Base-by-base conservation (phyloP, 2,329 filamentous ascomycete genomes). In the Lasiodiplodia sp. region DNA sequence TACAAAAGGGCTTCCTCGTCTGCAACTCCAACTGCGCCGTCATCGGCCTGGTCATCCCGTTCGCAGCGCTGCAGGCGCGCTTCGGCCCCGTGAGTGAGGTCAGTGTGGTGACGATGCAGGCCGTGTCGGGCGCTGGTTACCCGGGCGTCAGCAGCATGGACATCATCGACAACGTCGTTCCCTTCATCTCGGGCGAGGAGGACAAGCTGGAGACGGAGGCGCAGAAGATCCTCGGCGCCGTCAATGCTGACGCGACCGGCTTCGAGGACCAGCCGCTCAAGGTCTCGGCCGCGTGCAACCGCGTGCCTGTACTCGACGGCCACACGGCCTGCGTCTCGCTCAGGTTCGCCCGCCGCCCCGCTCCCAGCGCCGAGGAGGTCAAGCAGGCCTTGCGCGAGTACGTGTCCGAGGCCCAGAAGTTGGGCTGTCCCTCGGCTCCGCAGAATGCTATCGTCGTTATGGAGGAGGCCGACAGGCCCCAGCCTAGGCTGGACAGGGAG, bases 1-100 rank as follows among this genome's bases (percentile, higher is more conserved):
- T 97, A 55, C 84, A 91, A 71, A 94, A 92, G 82, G 96, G 96
- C 28, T 97, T 98, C 84, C 84, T 98, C 47, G 93, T 97, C 70
- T 98, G 95, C 87, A 98, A 98, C 85, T 97, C 93, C 72, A 98
- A 98, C 84, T 99, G 96, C 83, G 95, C 95, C 68, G 95, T 97
- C 76, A 97, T 98, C 75, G 95, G 95, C 58, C 89, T 98, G 69
- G 95, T 97, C 70, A 96, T 97, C 71, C 96, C 96, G 28, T 95
- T 97, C 77, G 94, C 94, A 12, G 95, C 95, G 18, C 88, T 98
- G 44, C 92, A 97, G 80, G 88, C 90, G 65, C 90, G 88, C 74
- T 97, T 98, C 76, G 96, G 95, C 55, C 90, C 91, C n/a, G 85
- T 91, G 37, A 85, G 87, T 72, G 82, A 86, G 75, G 92, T 97